Evolutionary conservation across 495 filamentous ascomycete genomes (phyloP).

Genomic region (Penicillium malachiteum): DNA sequence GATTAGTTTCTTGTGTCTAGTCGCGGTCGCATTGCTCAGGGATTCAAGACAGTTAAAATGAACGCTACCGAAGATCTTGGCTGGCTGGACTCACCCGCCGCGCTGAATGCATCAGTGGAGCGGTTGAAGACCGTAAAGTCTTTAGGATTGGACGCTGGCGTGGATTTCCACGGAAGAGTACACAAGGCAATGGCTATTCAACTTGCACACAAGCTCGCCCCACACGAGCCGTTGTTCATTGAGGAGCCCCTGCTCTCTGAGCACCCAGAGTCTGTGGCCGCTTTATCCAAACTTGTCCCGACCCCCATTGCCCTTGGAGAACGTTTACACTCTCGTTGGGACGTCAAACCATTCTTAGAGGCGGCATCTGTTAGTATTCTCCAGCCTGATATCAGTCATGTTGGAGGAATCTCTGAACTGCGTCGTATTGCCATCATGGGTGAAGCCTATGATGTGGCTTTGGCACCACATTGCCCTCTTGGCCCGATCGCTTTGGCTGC

Average conservation of each 20-base stretch:
- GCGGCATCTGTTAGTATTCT: conserved; percentile 68
- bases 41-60: conserved; percentile 76
- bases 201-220: conserved; percentile 67
- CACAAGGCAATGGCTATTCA: conserved; percentile 85
- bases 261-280: conserved; percentile 68
- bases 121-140: conserved; percentile 68
- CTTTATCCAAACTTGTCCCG: conserved; percentile 58
- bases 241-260: conserved; percentile 76
- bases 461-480: conserved; percentile 77
- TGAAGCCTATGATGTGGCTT: conserved; percentile 74
- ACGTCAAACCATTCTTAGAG: conserved; percentile 71
- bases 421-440: conserved; percentile 70
- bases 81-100: conserved; percentile 72
- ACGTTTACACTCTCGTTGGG: conserved; percentile 72
- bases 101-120: conserved; percentile 64
- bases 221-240: conserved; percentile 72
- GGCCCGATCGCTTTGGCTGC: conserved; percentile 76
- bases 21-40: conserved; percentile 58
- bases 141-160: conserved; percentile 66
- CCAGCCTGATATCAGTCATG: conserved; percentile 75
- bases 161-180: conserved; percentile 78
- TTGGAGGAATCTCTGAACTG: conserved; percentile 74
- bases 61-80: conserved; percentile 77
- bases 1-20: not conserved
- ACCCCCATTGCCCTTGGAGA: conserved; percentile 76